These are phyloP conservation scores for Raffaelea ambrosiae DNA, from an alignment of 2,329 filamentous ascomycete species.

Conservation along the genomic window DNA sequence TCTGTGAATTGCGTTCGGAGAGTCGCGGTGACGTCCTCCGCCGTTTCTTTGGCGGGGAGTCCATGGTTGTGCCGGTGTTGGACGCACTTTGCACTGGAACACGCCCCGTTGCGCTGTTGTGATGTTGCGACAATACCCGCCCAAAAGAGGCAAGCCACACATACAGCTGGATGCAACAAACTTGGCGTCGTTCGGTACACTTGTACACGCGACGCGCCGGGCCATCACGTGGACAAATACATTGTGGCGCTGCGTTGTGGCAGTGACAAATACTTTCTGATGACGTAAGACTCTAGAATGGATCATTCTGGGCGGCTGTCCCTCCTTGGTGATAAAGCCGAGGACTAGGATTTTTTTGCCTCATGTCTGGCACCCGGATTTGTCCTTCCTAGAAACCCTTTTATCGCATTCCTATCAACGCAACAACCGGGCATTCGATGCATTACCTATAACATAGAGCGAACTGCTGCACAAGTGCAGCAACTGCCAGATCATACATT, in stretches of 20 bases:
- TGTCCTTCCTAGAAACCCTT: not conserved
- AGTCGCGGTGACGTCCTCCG: slow-evolving; percentile 52
- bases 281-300: not conserved
- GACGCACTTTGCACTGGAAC: not conserved
- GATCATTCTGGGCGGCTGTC: too few relatives aligned
- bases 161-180: not conserved
- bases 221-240: not conserved
- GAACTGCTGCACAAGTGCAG: not conserved
- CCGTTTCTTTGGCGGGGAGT: slow-evolving; percentile 53
- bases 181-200: too few relatives aligned
- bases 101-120: too few relatives aligned
- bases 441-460: not conserved
- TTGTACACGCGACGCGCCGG: slow-evolving; percentile 3
- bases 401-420: not conserved
- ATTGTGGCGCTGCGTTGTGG: too few relatives aligned
- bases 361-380: too few relatives aligned
- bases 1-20: slow-evolving; percentile 25
- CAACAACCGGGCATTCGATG: not conserved
- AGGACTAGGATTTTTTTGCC: too few relatives aligned
- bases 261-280: too few relatives aligned
- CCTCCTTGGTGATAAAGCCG: too few relatives aligned
- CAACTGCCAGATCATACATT: too few relatives aligned
- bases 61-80: slow-evolving; percentile 26
- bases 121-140: not conserved
- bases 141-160: not conserved